Evolutionary conservation across 2,329 filamentous ascomycete genomes (phyloP), one percentile per base, ranked within the genome.

Genomic region (Phialocephala subalpina): DNA sequence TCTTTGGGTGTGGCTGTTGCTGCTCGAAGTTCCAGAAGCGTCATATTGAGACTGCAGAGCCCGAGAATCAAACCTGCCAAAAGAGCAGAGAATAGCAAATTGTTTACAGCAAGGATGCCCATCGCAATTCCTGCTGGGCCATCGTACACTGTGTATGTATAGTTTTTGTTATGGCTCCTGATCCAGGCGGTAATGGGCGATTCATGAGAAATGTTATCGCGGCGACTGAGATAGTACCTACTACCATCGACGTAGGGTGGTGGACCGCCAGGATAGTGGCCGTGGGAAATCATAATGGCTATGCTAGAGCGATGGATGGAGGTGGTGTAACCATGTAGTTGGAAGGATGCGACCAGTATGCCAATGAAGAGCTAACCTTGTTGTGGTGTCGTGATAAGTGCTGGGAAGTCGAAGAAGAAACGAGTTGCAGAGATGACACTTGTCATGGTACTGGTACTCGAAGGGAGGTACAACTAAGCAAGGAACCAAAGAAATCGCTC

Each of bases 41-140:
- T 70, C 47, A 66, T 64, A 45, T 75, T 71, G 47, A 72, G 66
- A 29, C 74, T 70, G 49, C 70, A 74, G 36, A 74, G 59, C 58
- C 69, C 73, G 36, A 74, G 58, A 11, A 69, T 74, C 25, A 75
- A 58, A 7, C 73, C 74, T 16, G 72, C 68, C 16, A 74, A 58
- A 4, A 76, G 58, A 6, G 69, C 70, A 38, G 63, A 65, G 25
- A 73, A 18, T 12, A 66, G 22, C 20, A 75, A 52, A 7, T 74
- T 52, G 20, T 65, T 20, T 9, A 45, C 22, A 14, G 70, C 67
- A 4, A 74, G 38, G 36, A 60, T 14, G 1, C 58, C 40, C 66
- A 73, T 69, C 38, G 64, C 65, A 49, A 64, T 53, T 11, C 33
- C 45, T 4, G 62, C 63, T 25, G 42, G 27, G 9, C 59, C 58